Evolutionary conservation across 2,329 filamentous ascomycete species (phyloP), one percentile per base, ranked within the genome.

Genomic region (Incumbomyces delicatus): DNA sequence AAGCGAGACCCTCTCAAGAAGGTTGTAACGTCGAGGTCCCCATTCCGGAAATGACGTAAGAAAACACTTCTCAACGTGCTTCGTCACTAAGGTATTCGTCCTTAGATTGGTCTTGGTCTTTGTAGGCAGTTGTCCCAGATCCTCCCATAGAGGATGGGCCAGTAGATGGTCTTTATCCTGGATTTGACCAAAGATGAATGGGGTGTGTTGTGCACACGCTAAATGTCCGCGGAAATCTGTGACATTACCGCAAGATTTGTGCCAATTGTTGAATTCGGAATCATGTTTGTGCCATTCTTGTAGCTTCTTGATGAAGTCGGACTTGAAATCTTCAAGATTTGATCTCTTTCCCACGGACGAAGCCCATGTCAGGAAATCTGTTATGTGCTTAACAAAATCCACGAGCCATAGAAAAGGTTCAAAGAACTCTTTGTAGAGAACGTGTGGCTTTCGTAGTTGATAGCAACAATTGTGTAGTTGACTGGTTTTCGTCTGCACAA

Each of bases 331-430:
- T 2, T 65, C 46, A 0, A 88, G 66, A 0, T 64, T 62, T 1
- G 83, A 72, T 1, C 14, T 31, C 7, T 60, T 54, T 1, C 52
- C 45, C 30, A 50, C 49, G 10, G 54, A 41, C 1, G 50, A 42
- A 6, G 57, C 42, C 6, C 29, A 14, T 12, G 36, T 13, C 40
- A 84, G 67, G 53, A 75, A 92, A 51, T 88, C 82, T 1, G 88
- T 70, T 18, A 84, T 73, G 55, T 87, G 79, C 58, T 89, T 90
- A 0, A 76, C 72, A 0, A 92, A 66, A 44, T 83, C 73, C 0
- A 78, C 81, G 1, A 89, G 63, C 85, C 85, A 92, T 0, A 80
- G 49, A 50, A 87, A 90, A 0, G 77, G 72, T 0, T 64, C 41
- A 49, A 81, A 75, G 55, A 81, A 88, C 1, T 77, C 65, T 10